phyloP scores from a whole-genome alignment of 345 rosid species.

The Microcos paniculata region DNA sequence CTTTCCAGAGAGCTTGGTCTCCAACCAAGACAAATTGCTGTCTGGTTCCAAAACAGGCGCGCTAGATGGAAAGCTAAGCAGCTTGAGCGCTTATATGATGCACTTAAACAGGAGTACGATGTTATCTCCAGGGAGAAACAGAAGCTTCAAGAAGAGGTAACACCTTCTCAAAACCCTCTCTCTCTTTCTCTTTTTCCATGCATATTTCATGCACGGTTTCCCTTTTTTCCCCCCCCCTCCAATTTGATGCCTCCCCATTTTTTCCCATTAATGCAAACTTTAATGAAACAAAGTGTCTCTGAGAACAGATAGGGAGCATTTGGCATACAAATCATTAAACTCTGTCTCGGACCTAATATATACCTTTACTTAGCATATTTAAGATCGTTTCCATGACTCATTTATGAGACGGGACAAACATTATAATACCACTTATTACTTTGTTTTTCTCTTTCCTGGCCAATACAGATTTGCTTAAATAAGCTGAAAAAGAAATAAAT shows the following conservation, averaged over 20 bases:
- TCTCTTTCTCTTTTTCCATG: background rate
- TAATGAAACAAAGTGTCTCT: background rate
- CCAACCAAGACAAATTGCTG: conserved; percentile 83
- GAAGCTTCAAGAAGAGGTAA: conserved; percentile 83
- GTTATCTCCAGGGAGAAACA: conserved; percentile 62
- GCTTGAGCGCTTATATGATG: conserved; percentile 68
- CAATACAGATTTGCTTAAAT: conserved; percentile 3
- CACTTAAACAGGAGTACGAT: conserved; percentile 67
- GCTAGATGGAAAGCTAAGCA: conserved; percentile 92
- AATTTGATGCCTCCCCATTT: background rate
- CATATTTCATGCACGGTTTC: conserved; percentile 10
- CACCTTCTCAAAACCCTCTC: background rate
- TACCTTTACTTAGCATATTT: background rate
- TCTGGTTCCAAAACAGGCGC: conserved; percentile 92
- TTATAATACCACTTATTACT: background rate
- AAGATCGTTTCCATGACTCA: background rate
- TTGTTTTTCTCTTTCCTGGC: background rate
- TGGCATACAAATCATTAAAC: background rate
- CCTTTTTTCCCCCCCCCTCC: background rate
- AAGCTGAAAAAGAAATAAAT: background rate
- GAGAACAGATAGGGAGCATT: background rate
- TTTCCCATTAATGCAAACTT: background rate
- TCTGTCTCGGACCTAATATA: background rate
- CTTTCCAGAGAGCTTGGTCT: conserved; percentile 81
- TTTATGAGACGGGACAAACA: background rate